These are phyloP conservation scores for Candida piceae DNA, from an alignment of 805 yeast genomes.

Conservation along the genomic window DNA sequence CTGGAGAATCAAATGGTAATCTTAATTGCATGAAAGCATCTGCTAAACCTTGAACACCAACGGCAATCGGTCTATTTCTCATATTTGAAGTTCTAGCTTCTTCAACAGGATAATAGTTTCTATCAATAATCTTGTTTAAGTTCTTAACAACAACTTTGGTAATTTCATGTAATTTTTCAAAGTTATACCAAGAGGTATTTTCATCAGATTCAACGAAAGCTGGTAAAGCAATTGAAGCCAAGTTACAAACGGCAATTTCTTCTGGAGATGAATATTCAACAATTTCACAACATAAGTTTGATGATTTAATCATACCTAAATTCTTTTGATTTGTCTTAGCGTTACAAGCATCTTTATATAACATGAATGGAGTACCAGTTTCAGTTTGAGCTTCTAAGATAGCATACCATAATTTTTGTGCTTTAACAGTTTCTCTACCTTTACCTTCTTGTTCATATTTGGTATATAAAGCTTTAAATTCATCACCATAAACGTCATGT, in stretches of 20 bases:
- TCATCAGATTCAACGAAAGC: conserved; percentile 46
- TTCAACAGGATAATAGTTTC: conserved; percentile 51
- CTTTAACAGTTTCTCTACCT: conserved; percentile 46
- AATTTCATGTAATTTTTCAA: conserved; percentile 50
- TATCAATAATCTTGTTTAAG: conserved; percentile 52
- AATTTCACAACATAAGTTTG: conserved; percentile 59
- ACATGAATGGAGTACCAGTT: conserved; percentile 62
- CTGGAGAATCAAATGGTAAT: conserved; percentile 53
- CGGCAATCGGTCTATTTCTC: conserved; percentile 58
- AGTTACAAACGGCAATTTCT: conserved; percentile 58
- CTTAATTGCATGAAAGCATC: conserved; percentile 53
- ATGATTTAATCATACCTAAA: conserved; percentile 54
- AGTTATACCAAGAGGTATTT: conserved; percentile 42
- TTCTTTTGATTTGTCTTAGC: conserved; percentile 55
- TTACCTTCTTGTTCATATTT: conserved; percentile 47
- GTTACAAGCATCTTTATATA: conserved; percentile 60
- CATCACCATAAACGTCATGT: conserved; percentile 50
- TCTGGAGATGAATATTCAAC: conserved; percentile 56
- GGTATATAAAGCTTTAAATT: conserved; percentile 47
- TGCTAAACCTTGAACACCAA: conserved; percentile 62
- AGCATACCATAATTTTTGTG: conserved; percentile 58
- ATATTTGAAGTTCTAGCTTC: conserved; percentile 49
- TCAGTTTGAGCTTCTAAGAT: conserved; percentile 60
- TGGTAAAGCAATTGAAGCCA: conserved; percentile 56
- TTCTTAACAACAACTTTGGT: conserved; percentile 51